Base-by-base conservation (phyloP, 1,284 basidiomycete genomes). In the Ceratobasidium sp. region DNA sequence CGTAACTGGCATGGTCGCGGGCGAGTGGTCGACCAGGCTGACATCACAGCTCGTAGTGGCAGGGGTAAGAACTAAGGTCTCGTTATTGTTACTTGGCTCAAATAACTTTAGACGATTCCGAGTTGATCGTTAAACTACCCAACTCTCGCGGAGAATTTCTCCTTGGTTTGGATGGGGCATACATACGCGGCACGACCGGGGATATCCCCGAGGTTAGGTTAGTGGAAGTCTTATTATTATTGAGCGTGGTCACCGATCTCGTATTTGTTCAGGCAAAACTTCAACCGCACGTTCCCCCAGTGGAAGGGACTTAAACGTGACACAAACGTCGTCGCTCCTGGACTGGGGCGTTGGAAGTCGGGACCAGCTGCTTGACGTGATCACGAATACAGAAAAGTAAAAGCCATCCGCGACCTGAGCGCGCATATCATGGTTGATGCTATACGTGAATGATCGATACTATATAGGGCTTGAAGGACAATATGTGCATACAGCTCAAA, bases 161-260 rank as follows among this genome's bases (percentile, higher is more conserved):
- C 19, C 24, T 71, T n/a, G 68, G 68, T n/a, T 61, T 71, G 27
- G 68, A 71, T 27, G 56, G 68, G n/a, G 68, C 68, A 13, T 46
- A 6, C 16, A 29, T 71, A 19, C 68, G 68, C 3, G 68, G 68
- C 8, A 29, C 53, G 29, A 53, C 53, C 5, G 68, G 68, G 11
- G 68, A 71, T 16, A 11, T 61, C 13, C 22, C 54, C 9, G 39
- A 71, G 24, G 56, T 59, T 31, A 71, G 56, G 68, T 71, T 19
- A 13, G 68, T 43, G 43, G 2, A 54, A 11, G 22, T 54, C 49
- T 11, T 41, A 14, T 51, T n/a, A 27, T 6, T 3, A 22, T 11
- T 49, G 27, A 65, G 4, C 13, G 27, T 22, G 6, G 22, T 1
- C 41, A 5, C 13, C 31, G 19, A 56, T 22, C 34, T 24, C n/a